Evolutionary conservation across 805 yeast species (phyloP).

Genomic region (Candida awuae): DNA sequence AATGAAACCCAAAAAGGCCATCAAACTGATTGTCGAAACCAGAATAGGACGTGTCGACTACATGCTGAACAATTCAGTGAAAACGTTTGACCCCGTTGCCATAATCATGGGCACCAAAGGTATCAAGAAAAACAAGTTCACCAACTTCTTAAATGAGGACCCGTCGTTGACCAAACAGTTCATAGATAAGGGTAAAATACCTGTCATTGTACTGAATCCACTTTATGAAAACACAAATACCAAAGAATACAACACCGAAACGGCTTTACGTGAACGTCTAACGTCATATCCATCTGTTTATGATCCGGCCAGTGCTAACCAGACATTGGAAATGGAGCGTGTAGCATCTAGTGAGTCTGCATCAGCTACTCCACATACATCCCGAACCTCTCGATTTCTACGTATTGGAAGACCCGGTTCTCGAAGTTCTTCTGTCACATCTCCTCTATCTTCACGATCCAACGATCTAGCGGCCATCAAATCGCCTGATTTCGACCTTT

Average conservation of each 20-base stretch:
- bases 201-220: slow-evolving; percentile 39
- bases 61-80: slow-evolving; percentile 33
- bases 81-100: slow-evolving; percentile 38
- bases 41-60: slow-evolving; percentile 37
- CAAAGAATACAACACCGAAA: not conserved
- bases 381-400: slow-evolving; percentile 19
- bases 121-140: slow-evolving; percentile 30
- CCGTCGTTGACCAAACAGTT: slow-evolving; percentile 42
- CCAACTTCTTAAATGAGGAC: slow-evolving; percentile 30
- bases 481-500: not conserved
- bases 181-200: slow-evolving; percentile 38
- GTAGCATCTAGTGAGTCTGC: slow-evolving; percentile 4
- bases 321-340: slow-evolving; percentile 10
- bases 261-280: slow-evolving; percentile 9
- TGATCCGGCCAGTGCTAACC: slow-evolving; percentile 4
- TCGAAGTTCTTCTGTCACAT: slow-evolving; percentile 9
- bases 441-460: not conserved
- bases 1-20: slow-evolving; percentile 29
- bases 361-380: not conserved
- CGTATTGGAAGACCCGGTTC: slow-evolving; percentile 14
- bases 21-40: slow-evolving; percentile 37
- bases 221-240: slow-evolving; percentile 14
- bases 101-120: slow-evolving; percentile 39
- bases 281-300: slow-evolving; percentile 15
- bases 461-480: not conserved